Evolutionary conservation across 768 basidiomycete species (phyloP).

Genomic region (Pleurotus pulmonarius): DNA sequence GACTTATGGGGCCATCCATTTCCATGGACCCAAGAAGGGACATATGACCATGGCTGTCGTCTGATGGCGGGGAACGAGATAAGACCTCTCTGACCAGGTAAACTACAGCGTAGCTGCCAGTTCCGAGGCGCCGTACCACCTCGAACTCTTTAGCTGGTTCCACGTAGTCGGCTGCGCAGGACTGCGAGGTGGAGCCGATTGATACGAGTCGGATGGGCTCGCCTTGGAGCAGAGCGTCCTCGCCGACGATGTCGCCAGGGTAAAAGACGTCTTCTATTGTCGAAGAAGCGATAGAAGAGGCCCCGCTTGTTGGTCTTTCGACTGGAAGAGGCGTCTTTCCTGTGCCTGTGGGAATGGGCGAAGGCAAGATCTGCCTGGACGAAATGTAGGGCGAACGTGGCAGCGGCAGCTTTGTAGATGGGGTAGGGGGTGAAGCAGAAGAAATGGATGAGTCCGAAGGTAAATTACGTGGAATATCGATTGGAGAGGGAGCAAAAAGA

Average conservation of each 20-base stretch:
- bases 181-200: slow-evolving; percentile 30
- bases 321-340: slow-evolving; percentile 19
- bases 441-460: slow-evolving; percentile 11
- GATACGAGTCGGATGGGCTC: slow-evolving; percentile 61
- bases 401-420: slow-evolving; percentile 29
- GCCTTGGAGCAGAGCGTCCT: slow-evolving; percentile 63
- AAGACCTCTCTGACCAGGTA: slow-evolving; percentile 83
- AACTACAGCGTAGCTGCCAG: slow-evolving; percentile 91
- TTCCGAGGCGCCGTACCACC: slow-evolving; percentile 82
- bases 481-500: slow-evolving; percentile 16
- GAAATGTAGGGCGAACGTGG: slow-evolving; percentile 34
- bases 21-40: slow-evolving; percentile 55
- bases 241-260: slow-evolving; percentile 71
- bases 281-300: slow-evolving; percentile 34
- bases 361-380: slow-evolving; percentile 26
- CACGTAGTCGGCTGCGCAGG: slow-evolving; percentile 28
- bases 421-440: slow-evolving; percentile 20
- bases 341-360: slow-evolving; percentile 24
- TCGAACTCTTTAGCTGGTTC: slow-evolving; percentile 68
- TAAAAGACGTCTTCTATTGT: slow-evolving; percentile 59
- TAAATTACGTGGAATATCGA: slow-evolving; percentile 22
- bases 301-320: slow-evolving; percentile 22
- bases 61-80: slow-evolving; percentile 42
- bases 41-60: slow-evolving; percentile 45
- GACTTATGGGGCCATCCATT: slow-evolving; percentile 34